Percentiles rank a stretch among this genome's conserved stretches.
Evolutionary conservation across 768 basidiomycete genomes (phyloP).

Genomic region (Rhodotorula graminis): DNA sequence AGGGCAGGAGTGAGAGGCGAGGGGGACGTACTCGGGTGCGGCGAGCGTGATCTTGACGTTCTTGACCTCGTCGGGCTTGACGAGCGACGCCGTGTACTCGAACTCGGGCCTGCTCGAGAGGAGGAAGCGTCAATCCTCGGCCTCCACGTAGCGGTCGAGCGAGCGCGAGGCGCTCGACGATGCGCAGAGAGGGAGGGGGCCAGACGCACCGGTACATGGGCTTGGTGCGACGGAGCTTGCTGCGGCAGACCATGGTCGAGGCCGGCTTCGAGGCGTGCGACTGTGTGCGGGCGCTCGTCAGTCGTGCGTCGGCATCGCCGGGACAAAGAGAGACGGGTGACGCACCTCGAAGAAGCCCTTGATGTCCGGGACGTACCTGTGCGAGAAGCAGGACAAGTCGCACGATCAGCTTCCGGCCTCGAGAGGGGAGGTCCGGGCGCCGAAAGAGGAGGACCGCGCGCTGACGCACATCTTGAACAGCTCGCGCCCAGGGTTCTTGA

Average conservation of each 20-base stretch:
- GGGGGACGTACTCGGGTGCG: constrained; percentile 53
- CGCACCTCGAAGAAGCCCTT: constrained; percentile 28
- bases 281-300: neutral
- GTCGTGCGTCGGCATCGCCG: neutral
- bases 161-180: too few species aligned
- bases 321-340: neutral
- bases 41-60: constrained; percentile 67
- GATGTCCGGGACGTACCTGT: constrained; percentile 36
- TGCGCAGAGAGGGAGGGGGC: too few species aligned
- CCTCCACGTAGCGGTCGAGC: too few species aligned
- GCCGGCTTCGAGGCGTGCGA: constrained; percentile 31
- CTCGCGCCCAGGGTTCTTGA: constrained; percentile 28
- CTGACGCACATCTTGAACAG: constrained; percentile 34
- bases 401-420: neutral
- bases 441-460: too few species aligned
- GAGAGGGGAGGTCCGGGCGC: too few species aligned
- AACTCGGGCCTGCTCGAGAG: constrained; percentile 35
- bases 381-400: neutral
- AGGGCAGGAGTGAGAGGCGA: neutral
- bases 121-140: neutral
- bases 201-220: constrained; percentile 27
- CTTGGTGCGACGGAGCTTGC: constrained; percentile 37
- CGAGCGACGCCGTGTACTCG: constrained; percentile 32
- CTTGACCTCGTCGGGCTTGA: constrained; percentile 49
- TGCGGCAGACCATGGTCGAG: constrained; percentile 32